A percentile compares a stretch with the other conserved stretches of the same genome.
phyloP scores from a whole-genome alignment of 441 rosid genomes.

The Brassica balearica region DNA sequence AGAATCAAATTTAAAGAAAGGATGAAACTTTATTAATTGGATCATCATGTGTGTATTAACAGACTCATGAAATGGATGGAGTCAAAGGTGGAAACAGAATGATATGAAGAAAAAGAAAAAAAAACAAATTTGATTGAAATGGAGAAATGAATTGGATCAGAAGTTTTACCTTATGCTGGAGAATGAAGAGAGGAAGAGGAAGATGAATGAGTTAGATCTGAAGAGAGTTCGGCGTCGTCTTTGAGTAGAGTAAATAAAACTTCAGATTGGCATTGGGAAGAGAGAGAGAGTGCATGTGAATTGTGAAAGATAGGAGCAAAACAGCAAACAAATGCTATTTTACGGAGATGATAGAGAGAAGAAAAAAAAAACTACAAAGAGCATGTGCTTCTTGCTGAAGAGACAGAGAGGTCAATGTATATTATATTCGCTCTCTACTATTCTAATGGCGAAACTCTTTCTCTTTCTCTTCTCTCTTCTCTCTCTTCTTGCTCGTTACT shows the following conservation, averaged over 20 bases:
- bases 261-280: slow-evolving; percentile 49
- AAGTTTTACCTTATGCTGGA: slow-evolving; percentile 50
- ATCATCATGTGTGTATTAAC: too few relatives aligned
- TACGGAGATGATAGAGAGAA: slow-evolving; percentile 37
- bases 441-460: slow-evolving; percentile 31
- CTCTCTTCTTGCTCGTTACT: slow-evolving; percentile 18
- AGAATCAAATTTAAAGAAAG: neutral
- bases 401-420: slow-evolving; percentile 68
- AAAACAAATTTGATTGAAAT: slow-evolving; percentile 24
- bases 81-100: slow-evolving; percentile 20
- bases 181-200: slow-evolving; percentile 37
- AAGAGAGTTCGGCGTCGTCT: slow-evolving; percentile 34
- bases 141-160: slow-evolving; percentile 25
- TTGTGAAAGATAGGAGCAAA: slow-evolving; percentile 35
- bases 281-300: slow-evolving; percentile 56
- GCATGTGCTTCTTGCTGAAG: slow-evolving; percentile 59
- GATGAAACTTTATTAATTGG: neutral
- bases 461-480: slow-evolving; percentile 27
- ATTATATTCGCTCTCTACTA: slow-evolving; percentile 45
- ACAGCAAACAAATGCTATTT: slow-evolving; percentile 33
- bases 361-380: slow-evolving; percentile 14
- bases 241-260: slow-evolving; percentile 49
- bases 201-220: slow-evolving; percentile 57
- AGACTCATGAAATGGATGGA: neutral
- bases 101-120: slow-evolving; percentile 7